Base-by-base conservation (phyloP, 495 filamentous ascomycete genomes). In the Aspergillus coremiiformis region DNA sequence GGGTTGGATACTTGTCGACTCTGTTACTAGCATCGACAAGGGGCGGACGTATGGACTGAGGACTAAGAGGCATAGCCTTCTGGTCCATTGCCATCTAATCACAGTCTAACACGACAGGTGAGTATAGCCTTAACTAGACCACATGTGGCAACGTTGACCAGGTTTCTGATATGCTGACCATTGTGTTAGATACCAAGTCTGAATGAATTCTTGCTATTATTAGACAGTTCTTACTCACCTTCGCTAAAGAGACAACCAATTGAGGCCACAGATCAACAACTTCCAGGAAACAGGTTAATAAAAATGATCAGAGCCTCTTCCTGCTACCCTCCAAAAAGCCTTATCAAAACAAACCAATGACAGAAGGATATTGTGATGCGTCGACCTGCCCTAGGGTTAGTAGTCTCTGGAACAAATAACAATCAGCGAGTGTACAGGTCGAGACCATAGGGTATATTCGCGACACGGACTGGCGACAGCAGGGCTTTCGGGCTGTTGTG, bases 1-100 rank as follows among this genome's bases (percentile, higher is more conserved):
- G 56, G 3, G 59, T 64, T 47, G 44, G 57, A 39, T 56, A 56
- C 43, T 78, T 71, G 60, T 77, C 80, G 17, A 70, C 58, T 57
- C 72, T 62, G 46, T 67, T 69, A 4, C 73, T 72, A 8, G 71
- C 71, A 56, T 82, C 79, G 29, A 60, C 64, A 22, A 82, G 64
- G 6, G 78, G 78, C 39, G 76, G 63, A 42, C 76, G 75, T 49
- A 68, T 66, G 12, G 57, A 60, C 44, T 58, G 53, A 35, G 60
- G 44, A 50, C 33, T 53, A 23, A 47, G 39, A 53, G 26, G 20
- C 24, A 32, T 17, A 17, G 29, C 45, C 33, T n/a, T 52, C 29
- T 57, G 47, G 24, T 60, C 61, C 61, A 60, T 63, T 49, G 23
- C 49, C 47, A 46, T 53, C 32, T 44, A 50, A 44, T 7, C 48